These are phyloP conservation scores for Aleurites moluccanus DNA, from an alignment of 441 rosid genomes.

Conservation along the genomic window DNA sequence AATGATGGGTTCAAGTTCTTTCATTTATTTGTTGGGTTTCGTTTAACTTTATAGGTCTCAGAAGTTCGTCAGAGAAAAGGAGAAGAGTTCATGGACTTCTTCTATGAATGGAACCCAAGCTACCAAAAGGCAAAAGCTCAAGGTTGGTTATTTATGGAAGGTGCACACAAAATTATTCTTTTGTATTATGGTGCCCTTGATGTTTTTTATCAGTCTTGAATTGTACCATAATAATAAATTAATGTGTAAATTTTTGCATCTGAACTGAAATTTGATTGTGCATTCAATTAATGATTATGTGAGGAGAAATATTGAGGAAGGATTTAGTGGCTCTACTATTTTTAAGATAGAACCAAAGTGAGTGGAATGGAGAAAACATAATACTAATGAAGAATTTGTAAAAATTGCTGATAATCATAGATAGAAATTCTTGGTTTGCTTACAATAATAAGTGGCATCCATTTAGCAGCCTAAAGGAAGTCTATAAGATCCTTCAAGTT, in stretches of 20 bases:
- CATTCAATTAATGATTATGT: background rate
- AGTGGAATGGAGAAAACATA: too few species aligned
- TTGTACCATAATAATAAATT: background rate
- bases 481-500: conserved; percentile 63
- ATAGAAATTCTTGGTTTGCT: conserved; percentile 29
- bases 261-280: background rate
- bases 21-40: background rate
- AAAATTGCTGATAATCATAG: background rate
- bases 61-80: conserved; percentile 34
- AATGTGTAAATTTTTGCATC: background rate
- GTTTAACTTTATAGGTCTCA: conserved; percentile 40
- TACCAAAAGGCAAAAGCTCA: conserved; percentile 85
- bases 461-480: conserved; percentile 96
- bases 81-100: conserved; percentile 37
- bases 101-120: conserved; percentile 60
- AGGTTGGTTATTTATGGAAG: conserved; percentile 52
- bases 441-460: conserved; percentile 92
- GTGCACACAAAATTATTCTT: conserved; percentile 10
- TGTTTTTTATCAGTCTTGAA: too few species aligned
- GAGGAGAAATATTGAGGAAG: background rate
- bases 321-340: too few species aligned
- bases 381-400: background rate
- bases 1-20: background rate
- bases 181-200: too few species aligned
- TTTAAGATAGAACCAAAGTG: too few species aligned